Evolutionary conservation across 1,284 basidiomycete species (phyloP).

Genomic region (Cryptococcus floricola): DNA sequence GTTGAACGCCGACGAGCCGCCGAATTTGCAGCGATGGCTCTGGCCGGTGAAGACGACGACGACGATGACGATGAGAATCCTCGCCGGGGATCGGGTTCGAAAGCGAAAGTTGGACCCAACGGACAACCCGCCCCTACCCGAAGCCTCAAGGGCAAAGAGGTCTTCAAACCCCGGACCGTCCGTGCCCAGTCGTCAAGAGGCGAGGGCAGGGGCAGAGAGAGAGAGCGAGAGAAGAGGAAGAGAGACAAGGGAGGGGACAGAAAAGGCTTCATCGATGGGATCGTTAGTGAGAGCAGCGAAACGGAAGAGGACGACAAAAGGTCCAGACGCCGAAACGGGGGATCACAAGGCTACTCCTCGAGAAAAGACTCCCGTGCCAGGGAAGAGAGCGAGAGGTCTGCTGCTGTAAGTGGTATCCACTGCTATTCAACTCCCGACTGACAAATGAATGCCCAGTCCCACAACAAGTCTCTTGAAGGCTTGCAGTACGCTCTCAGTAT

Average conservation of each 20-base stretch:
- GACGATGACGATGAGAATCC: constrained; percentile 41
- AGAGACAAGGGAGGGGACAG: constrained; percentile 3
- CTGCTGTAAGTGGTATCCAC: constrained; percentile 2
- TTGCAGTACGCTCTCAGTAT: constrained; percentile 28
- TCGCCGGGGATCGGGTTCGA: constrained; percentile 2
- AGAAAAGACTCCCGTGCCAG: neutral
- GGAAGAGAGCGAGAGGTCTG: neutral
- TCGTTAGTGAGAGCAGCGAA: constrained; percentile 17
- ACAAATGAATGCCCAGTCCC: too few species aligned
- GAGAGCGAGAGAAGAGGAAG: constrained; percentile 2
- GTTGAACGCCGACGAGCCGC: constrained; percentile 47
- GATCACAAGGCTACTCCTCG: neutral
- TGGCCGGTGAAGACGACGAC: constrained; percentile 40
- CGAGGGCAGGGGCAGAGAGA: constrained; percentile 9
- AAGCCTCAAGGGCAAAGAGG: constrained; percentile 43
- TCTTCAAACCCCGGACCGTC: constrained; percentile 30
- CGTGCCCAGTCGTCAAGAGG: constrained; percentile 3
- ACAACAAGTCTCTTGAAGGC: constrained; percentile 2
- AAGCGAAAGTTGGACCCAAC: constrained; percentile 4
- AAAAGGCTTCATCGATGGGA: constrained; percentile 33
- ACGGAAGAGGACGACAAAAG: constrained; percentile 11
- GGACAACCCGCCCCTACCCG: constrained; percentile 19
- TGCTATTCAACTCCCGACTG: neutral
- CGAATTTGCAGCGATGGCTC: constrained; percentile 46
- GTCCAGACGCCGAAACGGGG: neutral